phyloP scores from a whole-genome alignment of 2,329 filamentous ascomycete genomes.

The Trichophyton verrucosum region DNA sequence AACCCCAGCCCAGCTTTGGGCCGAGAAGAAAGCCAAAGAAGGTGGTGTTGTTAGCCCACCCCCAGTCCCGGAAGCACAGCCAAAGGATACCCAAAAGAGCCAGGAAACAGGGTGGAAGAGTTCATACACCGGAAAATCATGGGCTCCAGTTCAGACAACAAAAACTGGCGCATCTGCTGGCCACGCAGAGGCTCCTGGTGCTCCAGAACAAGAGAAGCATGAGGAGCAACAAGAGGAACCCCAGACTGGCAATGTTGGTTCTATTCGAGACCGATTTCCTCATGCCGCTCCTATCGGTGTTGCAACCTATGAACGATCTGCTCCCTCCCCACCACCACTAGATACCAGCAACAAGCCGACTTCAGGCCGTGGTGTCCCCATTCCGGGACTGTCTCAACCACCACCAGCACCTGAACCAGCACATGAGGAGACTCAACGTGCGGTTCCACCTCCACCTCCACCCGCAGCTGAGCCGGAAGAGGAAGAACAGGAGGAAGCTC shows the following conservation, averaged over 20 bases:
- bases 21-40: conserved; percentile 86
- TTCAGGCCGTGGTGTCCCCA: conserved; percentile 55
- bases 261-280: conserved; percentile 73
- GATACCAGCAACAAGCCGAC: conserved; percentile 58
- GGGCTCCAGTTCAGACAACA: conserved; percentile 69
- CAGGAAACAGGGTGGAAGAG: conserved; percentile 67
- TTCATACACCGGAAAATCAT: conserved; percentile 77
- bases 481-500: conserved; percentile 37
- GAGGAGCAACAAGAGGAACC: conserved; percentile 32
- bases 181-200: conserved; percentile 19
- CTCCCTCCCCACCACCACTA: conserved; percentile 48
- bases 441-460: conserved; percentile 29
- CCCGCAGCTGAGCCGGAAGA: conserved; percentile 35
- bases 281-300: conserved; percentile 50
- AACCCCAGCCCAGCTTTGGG: conserved; percentile 93
- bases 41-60: conserved; percentile 46
- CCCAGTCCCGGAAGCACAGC: conserved; percentile 41
- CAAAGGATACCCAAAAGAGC: conserved; percentile 50
- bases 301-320: conserved; percentile 25
- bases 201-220: not conserved
- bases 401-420: conserved; percentile 40
- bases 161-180: conserved; percentile 52
- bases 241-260: conserved; percentile 53
- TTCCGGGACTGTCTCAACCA: conserved; percentile 61
- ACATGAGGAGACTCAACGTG: conserved; percentile 32